phyloP scores from a whole-genome alignment of 2,329 filamentous ascomycete genomes.

The Orbilia javanica region DNA sequence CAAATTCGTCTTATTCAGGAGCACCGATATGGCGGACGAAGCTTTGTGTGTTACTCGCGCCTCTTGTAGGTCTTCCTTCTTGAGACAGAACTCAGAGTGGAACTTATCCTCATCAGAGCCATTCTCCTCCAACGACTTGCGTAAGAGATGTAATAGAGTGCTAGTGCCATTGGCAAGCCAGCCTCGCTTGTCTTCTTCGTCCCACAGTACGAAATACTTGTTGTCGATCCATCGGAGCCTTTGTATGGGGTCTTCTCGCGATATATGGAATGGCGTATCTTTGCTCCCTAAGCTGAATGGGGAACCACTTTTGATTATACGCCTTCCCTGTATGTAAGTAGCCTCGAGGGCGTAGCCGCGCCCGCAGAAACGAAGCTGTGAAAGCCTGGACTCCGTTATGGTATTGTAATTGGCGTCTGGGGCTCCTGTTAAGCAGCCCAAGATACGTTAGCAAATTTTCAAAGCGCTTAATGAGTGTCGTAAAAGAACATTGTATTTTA shows the following conservation, averaged over 20 bases:
- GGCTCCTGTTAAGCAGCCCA: slow-evolving; percentile 8
- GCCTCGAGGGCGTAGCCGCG: background rate
- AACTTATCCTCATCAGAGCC: slow-evolving; percentile 22
- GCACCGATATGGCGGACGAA: slow-evolving; percentile 6
- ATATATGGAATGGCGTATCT: slow-evolving; percentile 25
- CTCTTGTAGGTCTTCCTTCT: slow-evolving; percentile 19
- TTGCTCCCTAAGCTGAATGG: slow-evolving; percentile 18
- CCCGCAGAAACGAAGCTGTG: slow-evolving; percentile 7
- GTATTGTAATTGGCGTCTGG: background rate
- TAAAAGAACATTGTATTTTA: no score
- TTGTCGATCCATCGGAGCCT: slow-evolving; percentile 57
- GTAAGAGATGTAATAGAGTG: slow-evolving; percentile 61
- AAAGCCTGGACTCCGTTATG: slow-evolving; percentile 12
- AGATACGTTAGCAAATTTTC: background rate
- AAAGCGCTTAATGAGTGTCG: no score
- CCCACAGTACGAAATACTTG: slow-evolving; percentile 61
- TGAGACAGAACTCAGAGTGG: slow-evolving; percentile 12
- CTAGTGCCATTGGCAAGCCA: slow-evolving; percentile 63
- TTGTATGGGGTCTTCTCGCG: background rate
- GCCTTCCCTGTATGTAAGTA: slow-evolving; percentile 6
- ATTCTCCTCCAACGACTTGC: slow-evolving; percentile 58
- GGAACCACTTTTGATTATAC: slow-evolving; percentile 16
- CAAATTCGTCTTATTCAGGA: slow-evolving; percentile 9
- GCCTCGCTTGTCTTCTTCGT: slow-evolving; percentile 62
- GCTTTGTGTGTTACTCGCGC: slow-evolving; percentile 7